phyloP scores from a whole-genome alignment of 306 rosid species.

The Cotoneaster glaucophyllus region DNA sequence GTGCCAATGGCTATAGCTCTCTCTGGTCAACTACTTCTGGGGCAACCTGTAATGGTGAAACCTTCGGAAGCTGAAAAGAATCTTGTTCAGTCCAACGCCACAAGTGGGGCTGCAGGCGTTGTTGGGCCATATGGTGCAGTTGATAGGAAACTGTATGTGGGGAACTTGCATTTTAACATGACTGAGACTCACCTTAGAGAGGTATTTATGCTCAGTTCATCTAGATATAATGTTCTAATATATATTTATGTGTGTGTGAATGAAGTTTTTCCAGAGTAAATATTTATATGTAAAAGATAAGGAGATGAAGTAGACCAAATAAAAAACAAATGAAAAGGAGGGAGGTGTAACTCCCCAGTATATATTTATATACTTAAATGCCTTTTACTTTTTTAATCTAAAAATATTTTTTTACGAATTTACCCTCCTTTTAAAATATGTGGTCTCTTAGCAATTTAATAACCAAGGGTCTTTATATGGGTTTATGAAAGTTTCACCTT shows the following conservation, averaged over 20 bases:
- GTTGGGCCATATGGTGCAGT: slow-evolving; percentile 89
- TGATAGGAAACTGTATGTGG: slow-evolving; percentile 92
- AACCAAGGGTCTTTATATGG: no score
- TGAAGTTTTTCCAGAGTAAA: no score
- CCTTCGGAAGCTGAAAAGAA: slow-evolving; percentile 99
- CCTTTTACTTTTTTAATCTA: no score
- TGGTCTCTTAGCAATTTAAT: no score
- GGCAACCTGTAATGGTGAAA: slow-evolving; percentile 98
- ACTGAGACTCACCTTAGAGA: slow-evolving; percentile 89
- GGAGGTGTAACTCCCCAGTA: no score
- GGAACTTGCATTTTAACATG: slow-evolving; percentile 97
- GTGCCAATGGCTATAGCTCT: slow-evolving; percentile 99
- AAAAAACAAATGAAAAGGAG: no score
- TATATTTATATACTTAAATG: no score
- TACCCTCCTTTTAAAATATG: no score
- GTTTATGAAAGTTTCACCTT: no score
- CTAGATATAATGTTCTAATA: neutral
- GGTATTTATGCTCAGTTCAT: slow-evolving; percentile 35
- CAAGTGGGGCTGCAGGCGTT: slow-evolving; percentile 62
- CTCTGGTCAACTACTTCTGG: slow-evolving; percentile 89
- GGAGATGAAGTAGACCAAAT: no score
- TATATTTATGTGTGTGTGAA: neutral
- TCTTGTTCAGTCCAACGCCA: slow-evolving; percentile 81
- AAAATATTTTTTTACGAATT: no score
- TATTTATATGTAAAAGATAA: no score